Base-by-base conservation (phyloP, 768 basidiomycete species). In the Punctularia strigosozonata region DNA sequence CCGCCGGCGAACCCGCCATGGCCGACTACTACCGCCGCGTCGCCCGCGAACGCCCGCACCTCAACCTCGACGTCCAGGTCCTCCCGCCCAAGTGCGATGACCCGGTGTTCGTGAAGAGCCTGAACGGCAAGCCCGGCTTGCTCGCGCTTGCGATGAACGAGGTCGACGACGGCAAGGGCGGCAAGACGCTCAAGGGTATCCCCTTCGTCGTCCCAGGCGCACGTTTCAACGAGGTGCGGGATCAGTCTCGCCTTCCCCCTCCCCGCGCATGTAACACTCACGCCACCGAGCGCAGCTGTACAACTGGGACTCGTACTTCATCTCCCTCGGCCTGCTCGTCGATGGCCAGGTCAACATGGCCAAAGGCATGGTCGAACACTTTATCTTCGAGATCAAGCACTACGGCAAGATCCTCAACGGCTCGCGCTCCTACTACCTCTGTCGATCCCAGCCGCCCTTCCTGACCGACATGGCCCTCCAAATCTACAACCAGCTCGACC, bases 341-440 rank as follows among this genome's bases (percentile, higher is more conserved):
- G 94, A 99, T 53, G 92, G 91, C 20, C 81, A 90, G 51, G 77
- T 94, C 21, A 73, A 79, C 42, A 85, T 98, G 77, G 94, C 95
- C 15, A 89, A 91, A 60, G 88, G 90, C 51, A 90, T 98, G 78
- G 91, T 97, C 31, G 95, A 98, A 40, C 94, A 99, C 58, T 99
- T 98, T 64, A 85, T 95, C 54, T 99, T 98, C 56, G 90, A 98
- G 68, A 95, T 99, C 68, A 89, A 80, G 64, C 87, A 95, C 61
- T 95, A 95, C 55, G 85, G 86, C 65, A 92, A 94, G 63, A 91
- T 92, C 51, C 64, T 98, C 47, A 99, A 99, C 57, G 94, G 94
- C 45, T 92, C 83, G 59, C 82, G 94, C 50, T 87, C 85, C 55
- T 82, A 80, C 72, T 99, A 99, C 58, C 77, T 99, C 41, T 87